Percentiles rank a stretch among this genome's conserved stretches.
Evolutionary conservation across 2,329 filamentous ascomycete species (phyloP).

Genomic region (Madurella mycetomatis): DNA sequence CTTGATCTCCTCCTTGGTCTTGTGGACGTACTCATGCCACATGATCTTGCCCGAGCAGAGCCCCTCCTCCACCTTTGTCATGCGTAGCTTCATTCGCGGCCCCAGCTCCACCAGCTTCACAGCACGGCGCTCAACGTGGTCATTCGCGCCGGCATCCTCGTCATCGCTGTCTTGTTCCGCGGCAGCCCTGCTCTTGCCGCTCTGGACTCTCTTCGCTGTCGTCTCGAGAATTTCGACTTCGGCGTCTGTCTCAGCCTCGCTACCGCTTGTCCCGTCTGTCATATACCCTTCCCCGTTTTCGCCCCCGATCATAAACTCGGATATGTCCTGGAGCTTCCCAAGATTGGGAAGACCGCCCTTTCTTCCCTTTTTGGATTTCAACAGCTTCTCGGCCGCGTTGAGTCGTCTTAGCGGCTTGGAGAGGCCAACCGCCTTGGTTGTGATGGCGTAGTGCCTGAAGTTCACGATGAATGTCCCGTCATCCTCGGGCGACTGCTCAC

Average conservation of each 20-base stretch:
- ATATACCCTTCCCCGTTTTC: conserved; percentile 77
- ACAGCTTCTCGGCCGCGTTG: conserved; percentile 77
- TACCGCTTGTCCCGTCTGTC: conserved; percentile 79
- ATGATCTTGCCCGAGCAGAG: conserved; percentile 84
- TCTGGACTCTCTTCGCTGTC: conserved; percentile 58
- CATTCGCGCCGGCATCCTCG: conserved; percentile 44
- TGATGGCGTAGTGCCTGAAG: conserved; percentile 92
- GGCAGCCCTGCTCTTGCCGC: conserved; percentile 46
- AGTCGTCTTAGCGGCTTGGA: conserved; percentile 79
- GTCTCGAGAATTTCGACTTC: conserved; percentile 81
- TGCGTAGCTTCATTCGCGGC: conserved; percentile 78
- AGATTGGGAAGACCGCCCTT: conserved; percentile 81
- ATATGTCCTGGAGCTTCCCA: conserved; percentile 84
- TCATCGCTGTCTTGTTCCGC: conserved; percentile 39
- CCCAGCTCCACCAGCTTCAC: conserved; percentile 92
- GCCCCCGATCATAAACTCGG: conserved; percentile 87
- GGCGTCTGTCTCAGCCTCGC: conserved; percentile 88
- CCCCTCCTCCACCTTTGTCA: conserved; percentile 96
- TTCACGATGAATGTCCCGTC: conserved; percentile 76
- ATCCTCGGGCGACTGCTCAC: conserved; percentile 54
- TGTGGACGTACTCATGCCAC: conserved; percentile 96
- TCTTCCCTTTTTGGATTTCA: conserved; percentile 54
- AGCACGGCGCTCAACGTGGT: conserved; percentile 73
- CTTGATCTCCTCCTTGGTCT: conserved; percentile 71
- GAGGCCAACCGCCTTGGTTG: conserved; percentile 77